Conservation (phyloP, 306 rosid species). For the Prunus padus region DNA sequence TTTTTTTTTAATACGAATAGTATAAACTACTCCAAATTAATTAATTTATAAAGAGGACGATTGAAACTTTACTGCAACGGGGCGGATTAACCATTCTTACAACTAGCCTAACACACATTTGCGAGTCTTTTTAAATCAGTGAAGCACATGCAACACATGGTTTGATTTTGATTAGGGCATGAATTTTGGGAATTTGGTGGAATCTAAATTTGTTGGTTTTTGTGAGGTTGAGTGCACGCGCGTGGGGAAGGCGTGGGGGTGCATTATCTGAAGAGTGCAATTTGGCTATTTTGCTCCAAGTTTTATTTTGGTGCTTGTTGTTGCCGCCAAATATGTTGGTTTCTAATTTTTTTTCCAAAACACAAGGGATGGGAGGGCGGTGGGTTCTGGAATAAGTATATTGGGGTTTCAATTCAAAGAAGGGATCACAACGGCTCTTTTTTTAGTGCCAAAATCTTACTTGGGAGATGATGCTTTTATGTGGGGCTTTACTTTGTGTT, state of each 20-base stretch:
- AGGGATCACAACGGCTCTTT: slow-evolving; percentile 48
- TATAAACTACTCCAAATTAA: too few relatives aligned
- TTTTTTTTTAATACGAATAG: too few relatives aligned
- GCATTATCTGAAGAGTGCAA: not conserved
- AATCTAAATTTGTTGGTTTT: not conserved
- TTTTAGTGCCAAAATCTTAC: slow-evolving; percentile 5
- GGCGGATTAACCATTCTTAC: too few relatives aligned
- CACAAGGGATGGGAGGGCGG: not conserved
- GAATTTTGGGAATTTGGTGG: not conserved
- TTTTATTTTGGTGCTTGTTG: slow-evolving; percentile 7
- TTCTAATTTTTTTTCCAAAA: not conserved
- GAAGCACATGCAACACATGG: too few relatives aligned
- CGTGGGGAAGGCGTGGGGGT: not conserved
- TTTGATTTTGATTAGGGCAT: too few relatives aligned
- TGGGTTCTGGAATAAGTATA: not conserved
- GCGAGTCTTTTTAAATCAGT: too few relatives aligned
- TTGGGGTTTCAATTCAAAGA: not conserved
- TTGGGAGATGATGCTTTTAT: not conserved
- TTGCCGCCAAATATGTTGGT: slow-evolving; percentile 68
- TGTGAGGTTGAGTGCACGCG: slow-evolving; percentile 28
- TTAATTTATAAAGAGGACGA: too few relatives aligned
- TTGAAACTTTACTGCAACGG: too few relatives aligned
- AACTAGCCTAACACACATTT: too few relatives aligned
- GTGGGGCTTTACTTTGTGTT: not conserved
- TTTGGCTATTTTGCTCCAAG: slow-evolving; percentile 3